Conservation (phyloP, 257 asterid species). For the Solanum dulcamara region DNA sequence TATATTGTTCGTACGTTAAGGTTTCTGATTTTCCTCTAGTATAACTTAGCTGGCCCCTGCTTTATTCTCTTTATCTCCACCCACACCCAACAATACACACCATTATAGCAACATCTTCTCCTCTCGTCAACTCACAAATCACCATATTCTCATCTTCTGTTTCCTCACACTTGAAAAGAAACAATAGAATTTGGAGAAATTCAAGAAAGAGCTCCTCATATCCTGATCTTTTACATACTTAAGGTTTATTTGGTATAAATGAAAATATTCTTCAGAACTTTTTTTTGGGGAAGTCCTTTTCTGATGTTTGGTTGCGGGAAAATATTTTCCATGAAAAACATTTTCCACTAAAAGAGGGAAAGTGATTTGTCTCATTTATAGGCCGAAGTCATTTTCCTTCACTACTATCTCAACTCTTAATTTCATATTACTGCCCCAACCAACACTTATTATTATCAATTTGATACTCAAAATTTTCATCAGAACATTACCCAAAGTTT, state of each 20-base stretch:
- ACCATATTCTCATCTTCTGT: background rate
- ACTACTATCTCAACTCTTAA: background rate
- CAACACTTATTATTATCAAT: background rate
- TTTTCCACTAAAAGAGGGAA: background rate
- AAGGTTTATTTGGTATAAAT: background rate
- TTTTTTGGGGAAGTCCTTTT: background rate
- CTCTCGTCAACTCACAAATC: background rate
- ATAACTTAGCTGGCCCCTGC: background rate
- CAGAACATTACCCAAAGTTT: background rate
- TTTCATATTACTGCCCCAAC: background rate
- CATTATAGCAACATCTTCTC: background rate
- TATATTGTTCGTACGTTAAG: background rate
- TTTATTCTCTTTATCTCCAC: background rate
- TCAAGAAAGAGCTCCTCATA: background rate
- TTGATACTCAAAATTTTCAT: background rate
- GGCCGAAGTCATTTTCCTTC: background rate
- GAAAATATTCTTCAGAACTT: background rate
- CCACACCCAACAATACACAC: background rate
- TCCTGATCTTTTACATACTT: background rate
- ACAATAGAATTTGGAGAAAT: background rate
- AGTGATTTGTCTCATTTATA: background rate
- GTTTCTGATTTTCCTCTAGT: background rate
- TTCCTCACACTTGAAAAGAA: background rate
- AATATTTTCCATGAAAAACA: background rate
- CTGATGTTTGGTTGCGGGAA: background rate